phyloP scores from a whole-genome alignment of 192 early-diverging fungal species.

The Coemansia guatemalensis region DNA sequence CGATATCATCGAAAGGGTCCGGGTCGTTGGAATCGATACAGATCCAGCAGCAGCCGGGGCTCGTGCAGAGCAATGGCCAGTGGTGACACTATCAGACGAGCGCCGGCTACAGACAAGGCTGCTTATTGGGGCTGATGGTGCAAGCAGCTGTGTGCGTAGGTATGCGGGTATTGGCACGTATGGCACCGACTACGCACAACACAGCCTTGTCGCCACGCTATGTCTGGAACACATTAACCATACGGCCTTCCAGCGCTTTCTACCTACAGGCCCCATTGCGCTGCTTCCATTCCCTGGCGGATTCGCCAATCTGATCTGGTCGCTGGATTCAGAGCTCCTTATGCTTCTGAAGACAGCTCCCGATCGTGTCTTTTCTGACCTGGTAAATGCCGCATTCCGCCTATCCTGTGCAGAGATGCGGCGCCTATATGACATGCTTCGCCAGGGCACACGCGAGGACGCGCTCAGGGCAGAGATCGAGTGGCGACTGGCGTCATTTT shows the following conservation, averaged over 20 bases:
- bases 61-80: conserved; percentile 60
- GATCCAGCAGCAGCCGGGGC: not conserved
- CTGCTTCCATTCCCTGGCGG: conserved; percentile 68
- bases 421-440: conserved; percentile 60
- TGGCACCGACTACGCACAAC: conserved; percentile 85
- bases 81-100: conserved; percentile 68
- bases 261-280: conserved; percentile 92
- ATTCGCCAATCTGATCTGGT: conserved; percentile 87
- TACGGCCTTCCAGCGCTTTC: conserved; percentile 92
- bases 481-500: conserved; percentile 66
- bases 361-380: conserved; percentile 58
- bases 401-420: conserved; percentile 69
- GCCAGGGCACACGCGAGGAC: conserved; percentile 50
- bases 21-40: conserved; percentile 60
- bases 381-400: conserved; percentile 84
- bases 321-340: conserved; percentile 66
- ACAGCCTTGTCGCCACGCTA: conserved; percentile 77
- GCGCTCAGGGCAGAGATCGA: conserved; percentile 59
- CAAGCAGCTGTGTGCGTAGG: conserved; percentile 79
- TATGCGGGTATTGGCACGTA: conserved; percentile 78
- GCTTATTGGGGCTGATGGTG: conserved; percentile 89
- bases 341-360: conserved; percentile 64
- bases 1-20: conserved; percentile 66
- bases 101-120: conserved; percentile 65
- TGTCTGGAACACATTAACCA: conserved; percentile 67